Base-by-base conservation (phyloP, 1,284 basidiomycete species). In the Phenoliferia sp. region DNA sequence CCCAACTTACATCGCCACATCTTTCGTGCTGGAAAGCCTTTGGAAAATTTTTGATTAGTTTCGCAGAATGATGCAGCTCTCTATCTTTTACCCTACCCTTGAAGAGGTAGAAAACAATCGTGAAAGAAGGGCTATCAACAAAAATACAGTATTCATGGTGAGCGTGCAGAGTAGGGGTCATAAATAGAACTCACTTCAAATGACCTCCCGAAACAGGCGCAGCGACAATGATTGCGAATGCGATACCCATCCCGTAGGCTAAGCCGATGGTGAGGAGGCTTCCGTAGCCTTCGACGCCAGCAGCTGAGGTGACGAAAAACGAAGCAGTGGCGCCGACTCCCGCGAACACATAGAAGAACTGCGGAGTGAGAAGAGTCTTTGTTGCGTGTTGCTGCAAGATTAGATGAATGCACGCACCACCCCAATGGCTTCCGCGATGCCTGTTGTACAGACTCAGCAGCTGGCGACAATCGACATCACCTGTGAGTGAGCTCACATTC, bases 11-110 rank as follows among this genome's bases (percentile, higher is more conserved):
- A 52, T n/a, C 48, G 48, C 48, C 48, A 52, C 5, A 26, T 88
- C 76, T 91, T 92, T 68, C 83, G 84, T 85, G 86, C 87, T 1
- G 91, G 88, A 78, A 93, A 92, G 61, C 82, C 74, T 55, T 75
- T 73, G 69, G 67, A 73, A 32, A 72, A 7, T 17, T 44, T 52
- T 12, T 22, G 28, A 52, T 52, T 26, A 52, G n/a, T 44, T 12
- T 12, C 12, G 7, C 48, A 52, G 59, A 75, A 73, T 16, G 19
- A 6, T 52, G 5, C 48, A 52, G 12, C 12, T 22, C 12, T 22
- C 28, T 52, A 9, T 52, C 48, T 52, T 7, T 5, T 6, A 61
- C 17, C 48, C 22, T 52, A 52, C 48, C 19, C 54, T 57, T 57
- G 32, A 57, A 57, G 3, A 33, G 31, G 15, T 17, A 32, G 32